Base-by-base conservation (phyloP, 306 rosid species). In the Erythrophleum fordii region DNA sequence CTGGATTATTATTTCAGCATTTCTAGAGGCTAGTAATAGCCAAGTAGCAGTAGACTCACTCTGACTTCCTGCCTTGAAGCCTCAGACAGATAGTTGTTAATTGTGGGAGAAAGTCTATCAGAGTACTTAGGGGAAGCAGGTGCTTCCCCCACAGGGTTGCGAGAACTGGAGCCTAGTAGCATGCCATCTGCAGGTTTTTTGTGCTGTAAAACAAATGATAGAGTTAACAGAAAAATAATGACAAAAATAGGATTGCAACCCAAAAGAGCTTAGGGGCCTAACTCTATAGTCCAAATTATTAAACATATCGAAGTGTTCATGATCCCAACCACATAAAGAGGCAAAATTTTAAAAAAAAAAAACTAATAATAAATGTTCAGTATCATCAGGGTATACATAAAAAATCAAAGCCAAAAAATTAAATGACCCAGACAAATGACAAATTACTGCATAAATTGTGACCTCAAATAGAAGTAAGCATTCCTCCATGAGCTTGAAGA, bases 61-160 rank as follows among this genome's bases (percentile, higher is more conserved):
- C 97, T 90, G 85, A 95, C 95, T 89, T 95, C 98, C 86, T 93
- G 99, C 83, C 99, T 88, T 17, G 99, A 95, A 49, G 99, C 99
- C 85, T 95, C 99, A 42, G 98, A 95, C 65, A 95, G 87, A 88
- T 95, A 95, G 84, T 88, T 95, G 93, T 95, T 93, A 77, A 95
- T 90, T 26, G 99, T 92, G 51, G 99, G 99, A 75, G 99, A 95
- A 60, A 95, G 99, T 83, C 93, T 89, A 77, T 95, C 99, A 69
- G 99, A 93, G 84, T 95, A 95, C 81, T 95, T 95, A 11, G 99
- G 99, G 78, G 99, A 93, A 78, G 92, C 86, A 81, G 97, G 94
- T 66, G 86, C 87, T 85, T 95, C 99, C 35, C 91, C 98, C 58
- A 91, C 92, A 61, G 98, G 91, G 61, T 91, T 93, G 70, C 97